Evolutionary conservation across 108 stramenopile genomes (phyloP), one percentile per base, ranked within the genome.

Genomic region (Skeletonema marinoi): DNA sequence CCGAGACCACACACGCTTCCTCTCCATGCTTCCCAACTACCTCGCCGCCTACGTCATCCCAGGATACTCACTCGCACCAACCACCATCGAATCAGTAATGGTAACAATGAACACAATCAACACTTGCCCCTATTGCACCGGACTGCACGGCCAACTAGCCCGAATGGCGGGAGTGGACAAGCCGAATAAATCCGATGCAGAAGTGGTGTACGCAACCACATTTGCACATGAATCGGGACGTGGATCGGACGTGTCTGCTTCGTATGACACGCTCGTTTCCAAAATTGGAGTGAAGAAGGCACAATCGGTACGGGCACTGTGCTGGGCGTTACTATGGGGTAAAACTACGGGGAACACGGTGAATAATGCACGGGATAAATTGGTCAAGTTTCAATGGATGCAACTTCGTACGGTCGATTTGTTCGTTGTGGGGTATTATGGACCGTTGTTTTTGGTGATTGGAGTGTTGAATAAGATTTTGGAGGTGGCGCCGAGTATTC

Each of bases 51-150:
- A 70, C 72, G 41, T 73, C 72, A 19, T 31, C 13, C 72, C 67
- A 13, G 65, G 50, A 12, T 58, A 21, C 2, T 51, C 69, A 29
- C 75, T 77, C 25, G 4, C 30, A 19, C 75, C 75, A 30, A 4
- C 33, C 7, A 71, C 70, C 14, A 71, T 66, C 25, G 75, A 77
- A 32, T 31, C 32, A 10, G 75, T 77, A 2, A 70, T 71, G 70
- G 46, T 77, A 2, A 68, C 75, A 19, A 50, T 77, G 39, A 77
- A 77, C 32, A 13, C 70, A 6, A 21, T 64, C 7, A 71, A 62
- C 33, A 17, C 75, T 8, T 77, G 75, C n/a, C 75, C 75, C 3
- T 77, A 77, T 32, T 77, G 75, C 59, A 77, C 75, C 11, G 75
- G 70, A 3, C 61, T 77, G 38, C 75, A 77, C 25, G 70, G 70